These are phyloP conservation scores for Graphilbum fragrans DNA, from an alignment of 2,329 filamentous ascomycete species.

Conservation along the genomic window DNA sequence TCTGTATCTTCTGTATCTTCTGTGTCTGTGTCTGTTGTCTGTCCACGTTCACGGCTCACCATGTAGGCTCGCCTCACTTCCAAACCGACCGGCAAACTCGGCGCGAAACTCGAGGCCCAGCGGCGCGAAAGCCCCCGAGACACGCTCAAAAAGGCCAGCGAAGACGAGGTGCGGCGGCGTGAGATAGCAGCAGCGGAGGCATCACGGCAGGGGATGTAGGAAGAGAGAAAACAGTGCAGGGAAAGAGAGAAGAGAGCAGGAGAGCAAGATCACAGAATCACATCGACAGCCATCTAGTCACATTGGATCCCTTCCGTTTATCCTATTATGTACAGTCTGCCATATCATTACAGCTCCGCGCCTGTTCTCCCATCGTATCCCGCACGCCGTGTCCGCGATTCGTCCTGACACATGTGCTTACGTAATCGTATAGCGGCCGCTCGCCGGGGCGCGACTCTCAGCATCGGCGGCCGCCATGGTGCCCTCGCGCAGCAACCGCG, in stretches of 20 bases:
- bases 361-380: not conserved
- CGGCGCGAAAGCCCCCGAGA: slow-evolving; percentile 61
- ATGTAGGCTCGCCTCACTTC: slow-evolving; percentile 18
- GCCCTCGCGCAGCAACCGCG: slow-evolving; percentile 76
- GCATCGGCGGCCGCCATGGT: slow-evolving; percentile 81
- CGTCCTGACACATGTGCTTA: too few species aligned
- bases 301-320: too few species aligned
- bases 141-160: slow-evolving; percentile 55
- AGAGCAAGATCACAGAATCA: too few species aligned
- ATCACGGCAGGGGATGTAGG: slow-evolving; percentile 30
- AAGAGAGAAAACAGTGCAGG: not conserved
- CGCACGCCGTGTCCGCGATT: not conserved
- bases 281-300: too few species aligned
- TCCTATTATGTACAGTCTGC: too few species aligned
- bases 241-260: too few species aligned
- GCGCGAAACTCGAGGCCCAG: slow-evolving; percentile 59
- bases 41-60: not conserved
- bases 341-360: too few species aligned
- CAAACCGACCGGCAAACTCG: slow-evolving; percentile 56
- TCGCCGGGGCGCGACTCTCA: slow-evolving; percentile 65
- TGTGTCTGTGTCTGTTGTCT: not conserved
- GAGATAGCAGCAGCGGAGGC: slow-evolving; percentile 53
- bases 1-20: not conserved
- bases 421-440: slow-evolving; percentile 77
- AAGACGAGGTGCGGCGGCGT: slow-evolving; percentile 50